phyloP scores from a whole-genome alignment of 2,329 filamentous ascomycete species.

The Fusarium bactridioides region DNA sequence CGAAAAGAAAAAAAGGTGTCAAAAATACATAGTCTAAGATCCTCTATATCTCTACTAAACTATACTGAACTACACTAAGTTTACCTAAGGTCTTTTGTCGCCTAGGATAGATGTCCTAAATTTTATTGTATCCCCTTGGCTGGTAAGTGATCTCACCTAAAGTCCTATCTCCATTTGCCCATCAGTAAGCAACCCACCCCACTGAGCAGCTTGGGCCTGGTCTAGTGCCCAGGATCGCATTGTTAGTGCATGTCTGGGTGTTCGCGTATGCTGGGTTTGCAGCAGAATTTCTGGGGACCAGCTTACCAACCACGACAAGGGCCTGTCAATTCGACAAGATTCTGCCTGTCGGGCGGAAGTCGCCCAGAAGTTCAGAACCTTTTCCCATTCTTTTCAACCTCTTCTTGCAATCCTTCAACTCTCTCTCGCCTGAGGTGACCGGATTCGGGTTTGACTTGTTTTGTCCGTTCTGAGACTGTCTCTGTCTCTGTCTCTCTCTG shows the following conservation, averaged over 20 bases:
- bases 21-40: too few relatives aligned
- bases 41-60: too few relatives aligned
- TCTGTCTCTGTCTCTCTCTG: not conserved
- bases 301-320: conserved; percentile 35
- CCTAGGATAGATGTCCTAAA: too few relatives aligned
- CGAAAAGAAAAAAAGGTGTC: too few relatives aligned
- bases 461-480: conserved; percentile 3
- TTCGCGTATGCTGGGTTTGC: conserved; percentile 19
- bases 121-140: not conserved
- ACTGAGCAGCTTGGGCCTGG: conserved; percentile 1
- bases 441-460: conserved; percentile 14
- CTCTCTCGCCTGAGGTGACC: conserved; percentile 3
- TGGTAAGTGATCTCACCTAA: not conserved
- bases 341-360: conserved; percentile 32
- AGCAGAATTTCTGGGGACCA: conserved; percentile 21
- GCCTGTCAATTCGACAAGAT: conserved; percentile 25
- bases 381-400: not conserved
- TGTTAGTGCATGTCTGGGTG: conserved; percentile 19
- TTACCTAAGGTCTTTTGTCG: too few relatives aligned
- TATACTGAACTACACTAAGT: too few relatives aligned
- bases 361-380: conserved; percentile 11
- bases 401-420: not conserved
- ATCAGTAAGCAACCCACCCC: conserved; percentile 12
- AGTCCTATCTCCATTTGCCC: conserved; percentile 4
- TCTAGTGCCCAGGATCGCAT: not conserved